Evolutionary conservation across 768 basidiomycete genomes (phyloP).

Genomic region (Tulasnella sp.): DNA sequence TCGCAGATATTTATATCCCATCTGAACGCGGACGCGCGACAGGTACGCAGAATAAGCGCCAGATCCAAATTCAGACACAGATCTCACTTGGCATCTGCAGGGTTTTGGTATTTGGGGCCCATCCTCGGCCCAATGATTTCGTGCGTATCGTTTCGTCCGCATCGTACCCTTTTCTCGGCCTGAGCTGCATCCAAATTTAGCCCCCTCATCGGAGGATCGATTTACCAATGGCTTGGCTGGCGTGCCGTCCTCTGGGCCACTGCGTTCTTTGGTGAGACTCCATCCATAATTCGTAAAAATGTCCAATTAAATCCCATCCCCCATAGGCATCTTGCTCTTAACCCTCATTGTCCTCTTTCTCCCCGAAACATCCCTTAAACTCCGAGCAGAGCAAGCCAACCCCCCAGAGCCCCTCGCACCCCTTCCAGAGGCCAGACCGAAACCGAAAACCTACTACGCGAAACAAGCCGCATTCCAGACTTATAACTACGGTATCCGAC

Average conservation of each 20-base stretch:
- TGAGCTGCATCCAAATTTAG: neutral
- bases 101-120: slow-evolving; percentile 12
- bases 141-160: neutral
- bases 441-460: neutral
- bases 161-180: neutral
- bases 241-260: slow-evolving; percentile 17
- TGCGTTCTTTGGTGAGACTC: slow-evolving; percentile 13
- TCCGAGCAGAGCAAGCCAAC: slow-evolving; percentile 14
- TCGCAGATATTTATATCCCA: slow-evolving; percentile 17
- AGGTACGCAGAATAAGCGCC: neutral
- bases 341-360: slow-evolving; percentile 17
- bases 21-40: slow-evolving; percentile 15
- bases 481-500: slow-evolving; percentile 3
- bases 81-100: neutral
- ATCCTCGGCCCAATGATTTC: slow-evolving; percentile 1
- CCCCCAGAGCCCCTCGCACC: neutral
- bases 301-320: neutral
- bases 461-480: neutral
- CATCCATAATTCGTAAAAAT: neutral
- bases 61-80: neutral
- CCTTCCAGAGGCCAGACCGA: neutral
- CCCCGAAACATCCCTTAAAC: slow-evolving; percentile 17
- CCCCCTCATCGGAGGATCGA: slow-evolving; percentile 16
- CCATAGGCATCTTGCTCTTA: neutral
- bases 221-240: slow-evolving; percentile 17